Base-by-base conservation (phyloP, 2,329 filamentous ascomycete genomes). In the Leptographium lundbergii region DNA sequence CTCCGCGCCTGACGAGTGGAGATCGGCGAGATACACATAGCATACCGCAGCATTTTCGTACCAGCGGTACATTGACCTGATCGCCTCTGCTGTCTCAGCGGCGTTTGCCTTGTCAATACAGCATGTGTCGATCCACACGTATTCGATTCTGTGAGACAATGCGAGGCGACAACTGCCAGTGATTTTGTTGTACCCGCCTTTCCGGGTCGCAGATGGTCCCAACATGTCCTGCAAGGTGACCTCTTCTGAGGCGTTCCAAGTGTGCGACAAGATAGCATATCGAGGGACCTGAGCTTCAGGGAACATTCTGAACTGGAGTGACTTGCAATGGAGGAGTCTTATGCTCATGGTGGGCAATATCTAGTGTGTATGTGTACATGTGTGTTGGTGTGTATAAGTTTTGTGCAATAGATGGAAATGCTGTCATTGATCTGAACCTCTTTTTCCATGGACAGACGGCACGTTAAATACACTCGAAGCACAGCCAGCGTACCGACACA, bases 21-120 rank as follows among this genome's bases (percentile, higher is more conserved):
- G 39, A 22, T 45, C 39, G 19, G 19, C n/a, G 6, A 45, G 39
- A 9, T 45, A 45, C 6, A 45, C 39, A n/a, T 45, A 45, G 19
- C 39, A 45, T 1, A 45, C 19, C 4, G 39, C 39, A n/a, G 39
- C 39, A 3, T 45, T n/a, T 45, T 45, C 3, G 39, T 45, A 45
- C 39, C 39, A 45, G 6, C 39, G 39, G 6, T 6, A 45, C 39
- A 45, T 45, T 3, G 39, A 45, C 9, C 39, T n/a, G 62, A 64
- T 64, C 7, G 62, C 55, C 59, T 63, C 62, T 5, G 63, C 60
- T 5, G 63, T 57, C 54, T 64, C 63, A 4, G 62, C 60, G 39
- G 51, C 59, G 62, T 60, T 62, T 24, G 60, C 56, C 58, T 64
- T 64, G 58, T 64, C 60, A 56, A 64, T 64, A 56, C 63, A 63